These are phyloP conservation scores for Neoascochyta sp. DNA, from an alignment of 2,329 filamentous ascomycete genomes.

Conservation along the genomic window DNA sequence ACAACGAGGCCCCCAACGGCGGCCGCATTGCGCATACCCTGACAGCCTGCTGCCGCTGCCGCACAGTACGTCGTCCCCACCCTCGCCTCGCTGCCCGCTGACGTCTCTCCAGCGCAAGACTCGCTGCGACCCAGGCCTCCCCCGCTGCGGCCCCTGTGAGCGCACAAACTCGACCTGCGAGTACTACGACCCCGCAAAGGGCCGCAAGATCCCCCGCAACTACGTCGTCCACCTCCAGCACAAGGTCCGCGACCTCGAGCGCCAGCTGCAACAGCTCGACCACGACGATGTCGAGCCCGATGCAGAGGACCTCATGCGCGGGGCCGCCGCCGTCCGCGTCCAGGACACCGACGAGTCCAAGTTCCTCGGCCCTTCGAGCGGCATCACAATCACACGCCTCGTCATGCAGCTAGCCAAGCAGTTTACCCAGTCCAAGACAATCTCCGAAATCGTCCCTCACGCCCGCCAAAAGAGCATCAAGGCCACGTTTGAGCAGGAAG, in stretches of 20 bases:
- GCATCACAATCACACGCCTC: conserved; percentile 88
- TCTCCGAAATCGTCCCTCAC: conserved; percentile 87
- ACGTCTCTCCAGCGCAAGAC: conserved; percentile 71
- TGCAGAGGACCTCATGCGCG: conserved; percentile 80
- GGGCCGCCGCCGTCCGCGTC: conserved; percentile 79
- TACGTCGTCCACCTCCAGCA: conserved; percentile 93
- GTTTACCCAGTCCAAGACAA: conserved; percentile 84
- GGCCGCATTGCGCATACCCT: conserved; percentile 71
- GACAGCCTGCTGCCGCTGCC: conserved; percentile 75
- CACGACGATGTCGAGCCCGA: conserved; percentile 68
- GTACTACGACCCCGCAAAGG: conserved; percentile 88
- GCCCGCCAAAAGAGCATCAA: conserved; percentile 61
- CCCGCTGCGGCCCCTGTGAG: conserved; percentile 88
- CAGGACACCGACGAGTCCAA: conserved; percentile 83
- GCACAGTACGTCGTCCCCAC: conserved; percentile 56
- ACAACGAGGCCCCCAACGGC: conserved; percentile 28
- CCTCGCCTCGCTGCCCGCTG: conserved; percentile 1
- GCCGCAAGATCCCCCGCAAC: conserved; percentile 78
- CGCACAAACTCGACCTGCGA: conserved; percentile 88
- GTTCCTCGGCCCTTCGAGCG: conserved; percentile 89
- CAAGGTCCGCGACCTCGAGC: conserved; percentile 75
- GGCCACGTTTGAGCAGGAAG: conserved; percentile 65
- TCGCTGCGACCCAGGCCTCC: conserved; percentile 87
- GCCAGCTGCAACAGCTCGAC: conserved; percentile 73
- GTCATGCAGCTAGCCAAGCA: conserved; percentile 96